Evolutionary conservation across 352 stramenopile species (phyloP).

Genomic region (Pythium sukuiense): DNA sequence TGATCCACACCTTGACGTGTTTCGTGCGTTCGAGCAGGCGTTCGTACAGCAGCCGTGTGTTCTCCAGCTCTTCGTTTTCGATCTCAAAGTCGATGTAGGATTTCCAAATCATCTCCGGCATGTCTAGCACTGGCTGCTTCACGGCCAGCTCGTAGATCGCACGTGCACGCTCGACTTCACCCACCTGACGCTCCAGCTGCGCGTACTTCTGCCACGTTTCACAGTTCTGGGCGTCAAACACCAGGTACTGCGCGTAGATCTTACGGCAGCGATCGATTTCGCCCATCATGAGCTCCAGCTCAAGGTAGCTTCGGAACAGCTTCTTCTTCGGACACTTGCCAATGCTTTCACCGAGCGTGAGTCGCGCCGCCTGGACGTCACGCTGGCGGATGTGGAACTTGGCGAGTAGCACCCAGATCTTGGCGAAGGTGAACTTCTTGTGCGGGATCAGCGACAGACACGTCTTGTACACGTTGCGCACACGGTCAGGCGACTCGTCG

Average conservation of each 20-base stretch:
- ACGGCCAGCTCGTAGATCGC: constrained; percentile 98
- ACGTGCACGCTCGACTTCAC: constrained; percentile 91
- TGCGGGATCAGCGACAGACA: constrained; percentile 95
- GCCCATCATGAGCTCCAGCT: constrained; percentile 97
- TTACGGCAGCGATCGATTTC: constrained; percentile 96
- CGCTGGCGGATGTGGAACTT: constrained; percentile 96
- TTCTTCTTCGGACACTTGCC: constrained; percentile 93
- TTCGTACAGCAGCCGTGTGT: constrained; percentile 94
- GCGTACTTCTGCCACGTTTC: constrained; percentile 95
- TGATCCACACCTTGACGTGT: constrained; percentile 97
- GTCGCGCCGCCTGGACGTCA: constrained; percentile 90
- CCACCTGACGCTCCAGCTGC: constrained; percentile 94
- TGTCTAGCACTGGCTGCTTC: constrained; percentile 94
- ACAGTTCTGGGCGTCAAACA: constrained; percentile 90
- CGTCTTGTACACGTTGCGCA: constrained; percentile 94
- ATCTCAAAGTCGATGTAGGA: constrained; percentile 99
- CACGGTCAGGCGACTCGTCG: constrained; percentile 64
- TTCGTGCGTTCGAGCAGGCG: constrained; percentile 95
- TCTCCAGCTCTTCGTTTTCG: constrained; percentile 71
- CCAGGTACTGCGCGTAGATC: constrained; percentile 86
- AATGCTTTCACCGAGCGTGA: constrained; percentile 93
- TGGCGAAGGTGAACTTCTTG: constrained; percentile 97
- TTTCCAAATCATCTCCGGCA: constrained; percentile 99
- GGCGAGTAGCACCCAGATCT: constrained; percentile 98
- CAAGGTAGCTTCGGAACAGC: constrained; percentile 92